phyloP scores from a whole-genome alignment of 202 grass and related monocot species.

The Dendrocalamus latiflorus region DNA sequence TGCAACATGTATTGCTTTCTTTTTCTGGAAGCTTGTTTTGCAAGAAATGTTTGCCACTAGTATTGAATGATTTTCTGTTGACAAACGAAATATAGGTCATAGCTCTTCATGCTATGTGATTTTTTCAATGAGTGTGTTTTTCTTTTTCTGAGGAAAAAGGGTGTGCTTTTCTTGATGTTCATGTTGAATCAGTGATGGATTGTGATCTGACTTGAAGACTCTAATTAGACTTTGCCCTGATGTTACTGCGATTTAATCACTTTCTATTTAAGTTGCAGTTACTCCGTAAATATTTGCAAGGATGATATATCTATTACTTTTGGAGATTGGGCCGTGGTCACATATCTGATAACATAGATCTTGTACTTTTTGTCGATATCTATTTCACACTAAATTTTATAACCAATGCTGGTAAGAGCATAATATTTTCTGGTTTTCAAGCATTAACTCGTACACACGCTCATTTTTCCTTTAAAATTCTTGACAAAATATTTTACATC shows the following conservation, averaged over 20 bases:
- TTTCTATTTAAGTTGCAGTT: conserved; percentile 10
- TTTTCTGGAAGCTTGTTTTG: neutral
- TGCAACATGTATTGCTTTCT: conserved; percentile 5
- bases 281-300: conserved; percentile 1
- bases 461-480: too few relatives aligned
- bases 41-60: neutral
- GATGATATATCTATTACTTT: neutral
- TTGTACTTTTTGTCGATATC: too few relatives aligned
- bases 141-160: too few relatives aligned
- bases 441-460: too few relatives aligned
- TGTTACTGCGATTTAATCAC: neutral
- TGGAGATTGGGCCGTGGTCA: neutral
- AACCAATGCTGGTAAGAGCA: too few relatives aligned
- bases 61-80: neutral
- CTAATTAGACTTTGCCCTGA: neutral
- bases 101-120: neutral
- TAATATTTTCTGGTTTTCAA: too few relatives aligned
- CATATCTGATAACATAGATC: too few relatives aligned
- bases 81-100: neutral
- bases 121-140: neutral
- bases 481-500: too few relatives aligned
- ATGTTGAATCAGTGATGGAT: neutral
- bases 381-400: too few relatives aligned
- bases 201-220: neutral
- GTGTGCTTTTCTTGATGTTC: conserved; percentile 3